Percentiles rank a stretch among this genome's conserved stretches.
These are phyloP conservation scores for Pseudodiploospora longispora DNA, from an alignment of 2,329 filamentous ascomycete genomes.

Conservation along the genomic window DNA sequence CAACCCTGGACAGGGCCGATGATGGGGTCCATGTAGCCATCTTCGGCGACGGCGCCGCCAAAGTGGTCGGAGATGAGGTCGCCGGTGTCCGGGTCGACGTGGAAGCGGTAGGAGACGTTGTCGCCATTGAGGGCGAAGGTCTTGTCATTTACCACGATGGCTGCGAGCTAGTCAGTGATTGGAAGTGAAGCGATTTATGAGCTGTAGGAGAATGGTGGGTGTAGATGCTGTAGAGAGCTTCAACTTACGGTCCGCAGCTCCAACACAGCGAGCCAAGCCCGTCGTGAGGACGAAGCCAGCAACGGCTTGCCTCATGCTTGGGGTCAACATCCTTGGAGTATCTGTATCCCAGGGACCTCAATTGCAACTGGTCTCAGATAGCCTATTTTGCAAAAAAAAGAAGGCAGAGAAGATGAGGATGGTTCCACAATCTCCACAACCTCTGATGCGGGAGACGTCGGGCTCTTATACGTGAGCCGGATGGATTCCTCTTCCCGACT, in stretches of 20 bases:
- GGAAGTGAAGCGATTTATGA: neutral
- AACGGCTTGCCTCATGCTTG: neutral
- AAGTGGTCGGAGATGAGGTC: conserved; percentile 56
- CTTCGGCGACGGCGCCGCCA: conserved; percentile 46
- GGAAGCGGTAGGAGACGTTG: conserved; percentile 54
- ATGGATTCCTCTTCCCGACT: no score
- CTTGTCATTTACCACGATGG: conserved; percentile 44
- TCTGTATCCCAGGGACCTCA: no score
- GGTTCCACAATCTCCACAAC: no score
- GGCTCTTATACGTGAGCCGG: no score
- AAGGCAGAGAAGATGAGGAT: no score
- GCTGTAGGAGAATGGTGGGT: neutral
- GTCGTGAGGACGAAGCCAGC: conserved; percentile 4
- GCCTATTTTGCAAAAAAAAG: no score
- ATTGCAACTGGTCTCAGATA: no score
- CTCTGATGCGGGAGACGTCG: no score
- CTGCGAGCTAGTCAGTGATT: conserved; percentile 21
- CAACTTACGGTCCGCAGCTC: conserved; percentile 6
- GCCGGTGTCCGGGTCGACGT: conserved; percentile 46
- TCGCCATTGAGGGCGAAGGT: conserved; percentile 50
- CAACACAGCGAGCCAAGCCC: conserved; percentile 1
- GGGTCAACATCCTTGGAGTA: neutral
- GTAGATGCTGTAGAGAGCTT: neutral
- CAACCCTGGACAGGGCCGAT: conserved; percentile 37
- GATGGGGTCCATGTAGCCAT: conserved; percentile 32